A percentile compares a stretch with the other conserved stretches of the same genome.
Conservation (phyloP, 2,329 filamentous ascomycete genomes). For the Dendryphion nanum region DNA sequence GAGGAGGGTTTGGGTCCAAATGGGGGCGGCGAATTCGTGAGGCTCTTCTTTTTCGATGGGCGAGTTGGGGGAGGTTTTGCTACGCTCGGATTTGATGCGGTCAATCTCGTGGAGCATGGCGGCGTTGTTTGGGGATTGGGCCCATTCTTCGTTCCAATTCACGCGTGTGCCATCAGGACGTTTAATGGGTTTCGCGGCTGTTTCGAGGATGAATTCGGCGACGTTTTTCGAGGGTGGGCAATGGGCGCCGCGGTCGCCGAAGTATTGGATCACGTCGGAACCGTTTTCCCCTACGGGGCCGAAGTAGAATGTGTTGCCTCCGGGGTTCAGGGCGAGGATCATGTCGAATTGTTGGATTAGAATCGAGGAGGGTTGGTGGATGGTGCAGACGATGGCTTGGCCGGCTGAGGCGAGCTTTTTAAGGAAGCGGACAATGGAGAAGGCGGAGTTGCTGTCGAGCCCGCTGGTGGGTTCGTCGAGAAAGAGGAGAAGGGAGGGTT, state of each 20-base stretch:
- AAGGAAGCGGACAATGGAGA: slow-evolving; percentile 66
- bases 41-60: slow-evolving; percentile 15
- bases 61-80: slow-evolving; percentile 41
- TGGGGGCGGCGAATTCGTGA: slow-evolving; percentile 65
- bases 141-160: slow-evolving; percentile 77
- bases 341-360: slow-evolving; percentile 73
- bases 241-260: slow-evolving; percentile 62
- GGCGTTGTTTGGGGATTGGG: slow-evolving; percentile 60
- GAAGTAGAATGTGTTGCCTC: slow-evolving; percentile 72
- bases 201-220: slow-evolving; percentile 66
- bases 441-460: slow-evolving; percentile 68
- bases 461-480: slow-evolving; percentile 71
- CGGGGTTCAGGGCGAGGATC: slow-evolving; percentile 67
- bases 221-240: slow-evolving; percentile 67
- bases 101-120: slow-evolving; percentile 64
- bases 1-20: slow-evolving; percentile 60
- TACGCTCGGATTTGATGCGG: slow-evolving; percentile 59
- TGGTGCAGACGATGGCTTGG: slow-evolving; percentile 72
- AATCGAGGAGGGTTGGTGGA: slow-evolving; percentile 69
- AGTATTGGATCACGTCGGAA: slow-evolving; percentile 64
- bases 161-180: slow-evolving; percentile 55
- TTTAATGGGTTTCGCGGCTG: slow-evolving; percentile 57
- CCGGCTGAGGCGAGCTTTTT: slow-evolving; percentile 66
- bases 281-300: slow-evolving; percentile 69
- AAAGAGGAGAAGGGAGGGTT: slow-evolving; percentile 67